Percentiles rank a stretch among this genome's conserved stretches.
Evolutionary conservation across 805 yeast species (phyloP).

Genomic region (Saccharomycopsis javanensis): DNA sequence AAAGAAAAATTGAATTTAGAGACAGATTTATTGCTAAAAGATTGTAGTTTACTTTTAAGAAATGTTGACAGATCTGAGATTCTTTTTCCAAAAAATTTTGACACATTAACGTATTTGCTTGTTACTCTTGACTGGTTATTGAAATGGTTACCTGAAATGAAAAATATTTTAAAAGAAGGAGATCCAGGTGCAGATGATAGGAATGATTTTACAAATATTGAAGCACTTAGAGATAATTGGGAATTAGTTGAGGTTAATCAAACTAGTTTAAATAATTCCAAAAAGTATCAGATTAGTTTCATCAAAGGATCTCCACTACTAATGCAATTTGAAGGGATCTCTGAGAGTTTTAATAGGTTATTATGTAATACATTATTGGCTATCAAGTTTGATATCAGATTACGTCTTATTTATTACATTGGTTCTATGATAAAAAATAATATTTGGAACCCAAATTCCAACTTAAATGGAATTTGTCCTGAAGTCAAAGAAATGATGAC

Average conservation of each 20-base stretch:
- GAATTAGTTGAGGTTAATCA: slow-evolving; percentile 15
- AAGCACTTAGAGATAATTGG: slow-evolving; percentile 16
- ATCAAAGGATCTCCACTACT: slow-evolving; percentile 18
- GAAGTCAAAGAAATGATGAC: slow-evolving; percentile 42
- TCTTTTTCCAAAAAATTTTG: slow-evolving; percentile 43
- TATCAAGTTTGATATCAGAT: slow-evolving; percentile 48
- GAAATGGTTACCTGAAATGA: slow-evolving; percentile 49
- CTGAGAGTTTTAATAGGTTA: slow-evolving; percentile 22
- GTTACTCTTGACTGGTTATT: slow-evolving; percentile 48
- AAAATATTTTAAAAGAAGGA: slow-evolving; percentile 21
- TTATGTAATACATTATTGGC: slow-evolving; percentile 29
- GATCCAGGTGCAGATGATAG: slow-evolving; percentile 1
- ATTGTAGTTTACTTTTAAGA: slow-evolving; percentile 26
- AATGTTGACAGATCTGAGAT: slow-evolving; percentile 39
- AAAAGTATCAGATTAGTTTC: slow-evolving; percentile 10
- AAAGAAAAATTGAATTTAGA: slow-evolving; percentile 24
- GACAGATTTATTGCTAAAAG: slow-evolving; percentile 23
- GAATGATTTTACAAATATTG: neutral
- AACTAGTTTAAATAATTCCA: slow-evolving; percentile 9
- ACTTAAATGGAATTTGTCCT: slow-evolving; percentile 52
- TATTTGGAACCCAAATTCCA: slow-evolving; percentile 41
- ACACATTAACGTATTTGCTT: slow-evolving; percentile 42
- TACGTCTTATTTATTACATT: slow-evolving; percentile 42
- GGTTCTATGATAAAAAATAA: slow-evolving; percentile 39
- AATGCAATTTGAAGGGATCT: slow-evolving; percentile 23